A percentile compares a stretch with the other conserved stretches of the same genome.
These are phyloP conservation scores for Remersonia thermophila DNA, from an alignment of 2,329 filamentous ascomycete genomes.

Conservation along the genomic window DNA sequence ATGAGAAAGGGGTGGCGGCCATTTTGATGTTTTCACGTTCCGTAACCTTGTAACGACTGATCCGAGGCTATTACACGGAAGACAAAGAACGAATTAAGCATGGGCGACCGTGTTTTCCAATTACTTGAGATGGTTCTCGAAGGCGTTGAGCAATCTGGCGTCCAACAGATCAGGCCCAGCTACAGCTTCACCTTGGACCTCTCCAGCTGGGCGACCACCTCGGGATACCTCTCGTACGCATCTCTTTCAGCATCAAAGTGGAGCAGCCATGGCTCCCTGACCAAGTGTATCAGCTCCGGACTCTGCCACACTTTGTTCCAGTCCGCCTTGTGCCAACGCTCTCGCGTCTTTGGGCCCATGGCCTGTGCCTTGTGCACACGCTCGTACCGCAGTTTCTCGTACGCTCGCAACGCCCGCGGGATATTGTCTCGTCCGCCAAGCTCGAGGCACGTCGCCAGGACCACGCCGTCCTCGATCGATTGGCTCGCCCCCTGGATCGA, in stretches of 20 bases:
- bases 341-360: slow-evolving; percentile 21
- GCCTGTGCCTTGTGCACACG: slow-evolving; percentile 22
- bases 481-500: slow-evolving; percentile 29
- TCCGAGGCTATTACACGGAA: too few species aligned
- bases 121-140: too few species aligned
- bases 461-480: slow-evolving; percentile 30
- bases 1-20: too few species aligned
- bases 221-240: slow-evolving; percentile 18
- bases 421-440: slow-evolving; percentile 13
- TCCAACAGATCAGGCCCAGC: too few species aligned
- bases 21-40: too few species aligned
- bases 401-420: slow-evolving; percentile 19
- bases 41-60: too few species aligned
- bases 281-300: slow-evolving; percentile 20
- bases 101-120: too few species aligned
- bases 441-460: slow-evolving; percentile 25
- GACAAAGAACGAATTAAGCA: too few species aligned
- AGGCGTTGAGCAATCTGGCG: too few species aligned
- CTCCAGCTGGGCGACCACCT: slow-evolving; percentile 8
- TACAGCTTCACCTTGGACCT: slow-evolving; percentile 6
- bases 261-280: slow-evolving; percentile 21
- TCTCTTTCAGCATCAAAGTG: slow-evolving; percentile 22
- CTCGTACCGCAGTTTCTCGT: slow-evolving; percentile 22
- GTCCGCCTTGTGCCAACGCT: slow-evolving; percentile 23
- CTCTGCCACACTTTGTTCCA: slow-evolving; percentile 19